These are phyloP conservation scores for Aspergillus taichungensis DNA, from an alignment of 495 filamentous ascomycete species.

Conservation along the genomic window DNA sequence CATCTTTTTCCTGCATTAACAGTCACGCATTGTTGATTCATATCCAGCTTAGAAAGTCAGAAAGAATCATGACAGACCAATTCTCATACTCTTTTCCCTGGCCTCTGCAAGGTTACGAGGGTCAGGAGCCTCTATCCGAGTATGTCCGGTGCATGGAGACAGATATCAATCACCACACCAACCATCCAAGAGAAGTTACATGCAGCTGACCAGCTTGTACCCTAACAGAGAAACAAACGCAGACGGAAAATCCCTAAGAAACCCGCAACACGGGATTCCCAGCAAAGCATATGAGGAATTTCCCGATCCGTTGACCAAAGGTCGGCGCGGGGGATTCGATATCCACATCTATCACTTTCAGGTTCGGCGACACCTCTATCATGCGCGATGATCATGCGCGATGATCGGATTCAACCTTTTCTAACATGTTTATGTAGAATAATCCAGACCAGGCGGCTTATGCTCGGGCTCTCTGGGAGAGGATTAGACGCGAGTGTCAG, in stretches of 20 bases:
- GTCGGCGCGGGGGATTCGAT: slow-evolving; percentile 55
- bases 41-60: background rate
- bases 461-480: slow-evolving; percentile 63
- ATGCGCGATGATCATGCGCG: background rate
- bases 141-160: slow-evolving; percentile 28
- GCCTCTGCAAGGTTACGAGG: slow-evolving; percentile 59
- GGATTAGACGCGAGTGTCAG: slow-evolving; percentile 73
- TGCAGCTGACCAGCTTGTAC: too few relatives aligned
- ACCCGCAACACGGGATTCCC: slow-evolving; percentile 44
- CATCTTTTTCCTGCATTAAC: background rate
- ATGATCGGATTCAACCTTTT: background rate
- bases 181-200: too few relatives aligned
- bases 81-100: slow-evolving; percentile 48
- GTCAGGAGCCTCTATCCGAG: slow-evolving; percentile 51
- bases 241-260: slow-evolving; percentile 60
- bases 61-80: slow-evolving; percentile 24
- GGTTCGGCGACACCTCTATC: slow-evolving; percentile 11
- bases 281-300: slow-evolving; percentile 61
- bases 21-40: background rate
- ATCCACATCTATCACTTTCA: slow-evolving; percentile 74
- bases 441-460: slow-evolving; percentile 54
- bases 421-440: slow-evolving; percentile 25
- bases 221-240: slow-evolving; percentile 33
- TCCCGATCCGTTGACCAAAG: slow-evolving; percentile 53
- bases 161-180: background rate